phyloP scores from a whole-genome alignment of 495 filamentous ascomycete genomes.

The Viridothelium virens region DNA sequence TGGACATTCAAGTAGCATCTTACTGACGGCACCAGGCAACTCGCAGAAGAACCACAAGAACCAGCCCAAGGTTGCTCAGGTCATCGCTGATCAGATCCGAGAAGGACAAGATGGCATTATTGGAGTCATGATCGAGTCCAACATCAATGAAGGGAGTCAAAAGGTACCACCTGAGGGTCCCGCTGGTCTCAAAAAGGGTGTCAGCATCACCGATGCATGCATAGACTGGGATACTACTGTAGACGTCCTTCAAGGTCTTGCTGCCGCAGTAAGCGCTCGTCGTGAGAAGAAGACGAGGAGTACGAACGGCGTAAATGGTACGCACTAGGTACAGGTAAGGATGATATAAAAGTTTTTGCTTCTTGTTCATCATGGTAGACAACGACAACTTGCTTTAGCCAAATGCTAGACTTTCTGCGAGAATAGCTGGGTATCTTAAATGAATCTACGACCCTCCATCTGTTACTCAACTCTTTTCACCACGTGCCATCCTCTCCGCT shows the following conservation, averaged over 20 bases:
- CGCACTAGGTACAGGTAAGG: not conserved
- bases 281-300: constrained; percentile 38
- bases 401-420: not conserved
- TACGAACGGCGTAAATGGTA: constrained; percentile 24
- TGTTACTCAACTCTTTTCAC: not conserved
- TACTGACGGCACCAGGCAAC: constrained; percentile 46
- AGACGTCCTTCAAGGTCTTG: constrained; percentile 75
- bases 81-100: constrained; percentile 74
- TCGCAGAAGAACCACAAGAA: constrained; percentile 73
- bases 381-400: not conserved
- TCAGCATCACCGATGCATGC: constrained; percentile 96
- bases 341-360: not conserved
- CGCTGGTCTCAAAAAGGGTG: constrained; percentile 76
- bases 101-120: constrained; percentile 83
- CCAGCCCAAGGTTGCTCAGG: constrained; percentile 84
- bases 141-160: constrained; percentile 92
- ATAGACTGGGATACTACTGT: constrained; percentile 91
- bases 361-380: not conserved
- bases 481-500: not conserved
- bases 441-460: not conserved
- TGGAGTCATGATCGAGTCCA: constrained; percentile 97
- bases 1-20: constrained; percentile 6
- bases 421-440: not conserved
- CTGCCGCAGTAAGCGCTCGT: constrained; percentile 71
- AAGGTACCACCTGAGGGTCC: constrained; percentile 67